Base-by-base conservation (phyloP, 164 flowering plant genomes). In the Protea cynaroides region DNA sequence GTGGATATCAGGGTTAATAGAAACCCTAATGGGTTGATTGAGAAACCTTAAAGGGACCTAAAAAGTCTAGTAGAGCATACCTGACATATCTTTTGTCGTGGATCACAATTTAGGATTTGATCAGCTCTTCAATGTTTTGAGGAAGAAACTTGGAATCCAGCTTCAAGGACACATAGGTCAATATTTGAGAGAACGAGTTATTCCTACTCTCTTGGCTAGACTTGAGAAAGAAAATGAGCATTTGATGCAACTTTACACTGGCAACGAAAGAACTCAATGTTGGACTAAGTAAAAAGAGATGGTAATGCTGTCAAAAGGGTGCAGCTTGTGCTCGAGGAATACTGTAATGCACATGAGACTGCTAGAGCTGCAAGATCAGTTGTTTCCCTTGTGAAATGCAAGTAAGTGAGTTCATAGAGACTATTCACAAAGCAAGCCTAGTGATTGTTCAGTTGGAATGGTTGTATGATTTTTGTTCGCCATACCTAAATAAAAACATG, bases 381-480 rank as follows among this genome's bases (percentile, higher is more conserved):
- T 44, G 92, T 80, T 64, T 82, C 86, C 62, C 68, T 75, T 43
- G 82, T 85, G 89, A 81, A 79, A 84, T 73, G 75, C 96, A 86
- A 71, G 81, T 82, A 67, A 79, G 72, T 74, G 97, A 90, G 69
- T 81, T 86, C 61, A 84, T 72, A 58, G 90, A 86, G 65, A 80
- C 82, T 73, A 84, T 86, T 75, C 76, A 56, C 53, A 86, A 81
- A 76, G 80, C 88, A 56, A 72, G 77, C 72, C 75, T 86, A 40
- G 97, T 90, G 79, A 82, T 87, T 75, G 80, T 86, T 77, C 94
- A 86, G 74, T 79, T 86, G 83, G 96, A 90, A 71, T 93, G 98
- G 98, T 74, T 89, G 80, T 75, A 87, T 71, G 86, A 84, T 76
- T 64, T 49, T 34, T 66, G 70, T 21, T 68, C 78, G 63, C 74